Evolutionary conservation across 129 eudicot genomes (phyloP), one percentile per base, ranked within the genome.

Genomic region (Smallanthus sonchifolius): DNA sequence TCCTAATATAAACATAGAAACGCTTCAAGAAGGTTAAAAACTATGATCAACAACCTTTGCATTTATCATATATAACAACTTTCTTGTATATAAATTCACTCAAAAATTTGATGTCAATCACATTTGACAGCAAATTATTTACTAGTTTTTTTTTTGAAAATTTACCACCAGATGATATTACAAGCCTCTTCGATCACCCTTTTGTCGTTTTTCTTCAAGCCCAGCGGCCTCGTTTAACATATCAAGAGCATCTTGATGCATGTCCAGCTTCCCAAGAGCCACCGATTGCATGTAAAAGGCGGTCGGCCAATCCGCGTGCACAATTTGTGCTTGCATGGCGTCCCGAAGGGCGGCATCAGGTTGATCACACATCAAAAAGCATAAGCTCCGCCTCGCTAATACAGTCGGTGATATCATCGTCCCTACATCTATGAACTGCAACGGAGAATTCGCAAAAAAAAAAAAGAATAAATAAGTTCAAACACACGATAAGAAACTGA

Each of bases 311-410:
- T 87, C 91, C 3, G 91, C 91, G 65, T 85, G 80, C 57, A 90
- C 94, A 35, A 84, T 83, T 56, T 90, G 96, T 38, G 96, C 96
- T 83, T 90, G 96, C 96, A 90, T 90, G 35, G 96, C 96, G 60
- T 90, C 96, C 65, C 96, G 77, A 24, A 90, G 93, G 13, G 96
- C 96, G n/a, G 88, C 87, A 80, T 87, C 96, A 0, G 96, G 91
- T 76, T 90, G 96, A 67, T 90, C 96, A 65, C 87, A 85, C 64
- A 90, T 73, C n/a, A 90, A 79, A 71, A 74, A 68, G 82, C 93
- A 90, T 17, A 87, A 63, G 63, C 96, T 90, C 56, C 96, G 79
- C 48, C 96, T 84, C 15, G 96, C 93, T 30, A 77, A 79, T 19
- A 90, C 96, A 5, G 96, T 90, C 36, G 96, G 96, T 30, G 96